Evolutionary conservation across 257 asterid species (phyloP).

Genomic region (Solanum appendiculatum): DNA sequence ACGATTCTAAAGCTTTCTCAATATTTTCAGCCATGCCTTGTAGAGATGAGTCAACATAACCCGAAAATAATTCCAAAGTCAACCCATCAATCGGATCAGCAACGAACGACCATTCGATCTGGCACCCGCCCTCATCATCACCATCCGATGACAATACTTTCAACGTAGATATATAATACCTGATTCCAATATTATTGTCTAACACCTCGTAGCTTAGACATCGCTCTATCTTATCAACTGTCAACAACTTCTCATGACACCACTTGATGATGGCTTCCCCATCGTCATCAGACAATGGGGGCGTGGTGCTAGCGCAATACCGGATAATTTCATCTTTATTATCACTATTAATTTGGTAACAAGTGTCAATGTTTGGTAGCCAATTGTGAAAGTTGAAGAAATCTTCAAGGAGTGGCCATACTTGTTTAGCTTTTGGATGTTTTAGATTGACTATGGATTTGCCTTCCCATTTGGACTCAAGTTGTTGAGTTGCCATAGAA

Average conservation of each 20-base stretch:
- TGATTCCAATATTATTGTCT: constrained; percentile 56
- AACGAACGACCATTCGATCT: constrained; percentile 59
- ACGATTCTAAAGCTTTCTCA: constrained; percentile 22
- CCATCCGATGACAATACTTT: constrained; percentile 17
- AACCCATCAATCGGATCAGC: constrained; percentile 58
- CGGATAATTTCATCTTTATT: constrained; percentile 37
- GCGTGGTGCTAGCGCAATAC: constrained; percentile 32
- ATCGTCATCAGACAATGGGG: constrained; percentile 6
- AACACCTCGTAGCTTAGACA: constrained; percentile 34
- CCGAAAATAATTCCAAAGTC: constrained; percentile 21
- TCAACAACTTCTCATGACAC: constrained; percentile 51
- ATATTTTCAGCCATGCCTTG: constrained; percentile 45
- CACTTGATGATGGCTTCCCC: constrained; percentile 20
- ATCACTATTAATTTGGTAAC: constrained; percentile 23
- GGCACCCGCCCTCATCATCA: constrained; percentile 29
- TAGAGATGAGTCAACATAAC: constrained; percentile 26
- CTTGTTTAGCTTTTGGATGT: constrained; percentile 23
- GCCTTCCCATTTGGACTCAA: constrained; percentile 52
- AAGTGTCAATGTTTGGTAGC: constrained; percentile 55
- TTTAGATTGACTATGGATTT: constrained; percentile 29
- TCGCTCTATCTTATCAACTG: constrained; percentile 20
- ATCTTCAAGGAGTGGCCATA: constrained; percentile 60
- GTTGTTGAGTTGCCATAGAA: constrained; percentile 18
- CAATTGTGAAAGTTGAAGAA: constrained; percentile 49
- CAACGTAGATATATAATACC: constrained; percentile 26